Conservation (phyloP, 176 grass and related monocot species). For the Elaeis guineensis region DNA sequence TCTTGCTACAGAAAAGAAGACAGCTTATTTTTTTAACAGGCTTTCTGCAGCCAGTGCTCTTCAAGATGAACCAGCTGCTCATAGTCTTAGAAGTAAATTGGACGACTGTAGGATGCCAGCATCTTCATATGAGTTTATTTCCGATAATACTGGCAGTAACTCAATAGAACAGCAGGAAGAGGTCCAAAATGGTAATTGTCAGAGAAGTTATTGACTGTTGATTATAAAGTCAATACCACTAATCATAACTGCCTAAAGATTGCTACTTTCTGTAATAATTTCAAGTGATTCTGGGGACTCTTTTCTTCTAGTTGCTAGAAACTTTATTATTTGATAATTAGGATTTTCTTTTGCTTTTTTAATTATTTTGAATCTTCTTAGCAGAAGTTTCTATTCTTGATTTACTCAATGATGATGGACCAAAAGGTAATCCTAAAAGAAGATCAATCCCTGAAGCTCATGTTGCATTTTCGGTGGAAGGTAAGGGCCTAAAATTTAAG, state of each 20-base stretch:
- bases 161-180: conserved; percentile 30
- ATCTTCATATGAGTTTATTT: conserved; percentile 5
- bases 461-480: conserved; percentile 71
- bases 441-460: conserved; percentile 40
- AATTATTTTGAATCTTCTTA: conserved; percentile 18
- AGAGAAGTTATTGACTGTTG: no score
- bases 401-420: conserved; percentile 46
- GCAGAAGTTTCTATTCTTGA: conserved; percentile 53
- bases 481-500: conserved; percentile 18
- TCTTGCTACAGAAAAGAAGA: no score
- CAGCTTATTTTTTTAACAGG: conserved; percentile 28
- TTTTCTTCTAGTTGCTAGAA: no score
- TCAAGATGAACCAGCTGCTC: conserved; percentile 41
- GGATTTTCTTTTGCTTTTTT: conserved; percentile 9
- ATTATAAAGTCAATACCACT: no score
- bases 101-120: conserved; percentile 24
- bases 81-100: conserved; percentile 23
- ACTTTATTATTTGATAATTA: neutral
- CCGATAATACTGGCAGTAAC: conserved; percentile 22
- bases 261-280: no score
- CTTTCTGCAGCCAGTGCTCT: conserved; percentile 22
- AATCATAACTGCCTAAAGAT: no score
- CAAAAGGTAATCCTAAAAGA: conserved; percentile 23
- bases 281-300: no score
- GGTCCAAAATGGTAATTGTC: conserved; percentile 29